These are phyloP conservation scores for Arabidopsis thaliana DNA, from an alignment of 345 rosid genomes.

Conservation along the genomic window DNA sequence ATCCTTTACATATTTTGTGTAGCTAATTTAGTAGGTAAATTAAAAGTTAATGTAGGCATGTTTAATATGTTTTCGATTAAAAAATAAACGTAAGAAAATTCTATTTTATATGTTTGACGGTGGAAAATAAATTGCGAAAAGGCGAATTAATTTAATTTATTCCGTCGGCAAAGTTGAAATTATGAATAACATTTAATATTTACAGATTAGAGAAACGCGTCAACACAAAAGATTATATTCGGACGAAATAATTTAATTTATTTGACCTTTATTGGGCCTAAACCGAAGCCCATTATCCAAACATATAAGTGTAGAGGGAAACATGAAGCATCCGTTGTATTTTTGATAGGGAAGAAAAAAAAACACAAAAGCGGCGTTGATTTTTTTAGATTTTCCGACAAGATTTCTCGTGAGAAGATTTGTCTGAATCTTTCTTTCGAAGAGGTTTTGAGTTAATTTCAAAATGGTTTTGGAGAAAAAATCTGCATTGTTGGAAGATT, in stretches of 20 bases:
- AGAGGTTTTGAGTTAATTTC: neutral
- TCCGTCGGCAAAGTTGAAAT: conserved; percentile 40
- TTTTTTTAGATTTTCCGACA: conserved; percentile 16
- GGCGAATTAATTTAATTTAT: neutral
- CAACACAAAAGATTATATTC: neutral
- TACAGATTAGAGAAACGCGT: conserved; percentile 44
- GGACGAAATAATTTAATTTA: neutral
- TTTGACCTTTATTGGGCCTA: conserved; percentile 35
- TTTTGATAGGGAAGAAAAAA: neutral
- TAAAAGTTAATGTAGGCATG: conserved; percentile 21
- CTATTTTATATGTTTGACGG: conserved; percentile 33
- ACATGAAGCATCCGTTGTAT: conserved; percentile 39
- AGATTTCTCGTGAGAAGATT: neutral
- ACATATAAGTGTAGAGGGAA: conserved; percentile 37
- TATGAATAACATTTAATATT: neutral
- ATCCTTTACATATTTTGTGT: no score
- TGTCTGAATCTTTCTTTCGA: neutral
- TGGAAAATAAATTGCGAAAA: conserved; percentile 27
- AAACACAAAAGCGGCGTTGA: conserved; percentile 37
- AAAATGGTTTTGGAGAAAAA: conserved; percentile 58
- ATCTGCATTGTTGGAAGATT: conserved; percentile 61
- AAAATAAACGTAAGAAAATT: neutral
- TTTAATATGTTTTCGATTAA: neutral
- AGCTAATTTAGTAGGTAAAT: neutral
- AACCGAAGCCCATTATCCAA: conserved; percentile 39